Evolutionary conservation across 1,139 yeast species (phyloP).

Genomic region (Protomyces inundatus): DNA sequence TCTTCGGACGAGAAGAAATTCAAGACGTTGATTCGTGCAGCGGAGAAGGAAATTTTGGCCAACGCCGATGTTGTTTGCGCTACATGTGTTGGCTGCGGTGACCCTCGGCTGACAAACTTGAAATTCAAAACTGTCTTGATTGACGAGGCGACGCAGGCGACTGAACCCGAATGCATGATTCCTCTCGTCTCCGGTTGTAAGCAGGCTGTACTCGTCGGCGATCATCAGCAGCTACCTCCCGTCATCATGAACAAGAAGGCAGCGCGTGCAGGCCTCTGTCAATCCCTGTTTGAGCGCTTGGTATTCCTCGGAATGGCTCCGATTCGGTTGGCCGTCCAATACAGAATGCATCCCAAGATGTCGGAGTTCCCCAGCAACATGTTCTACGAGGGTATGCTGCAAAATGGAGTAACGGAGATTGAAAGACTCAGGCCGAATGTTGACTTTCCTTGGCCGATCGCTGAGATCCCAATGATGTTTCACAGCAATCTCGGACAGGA

Average conservation of each 20-base stretch:
- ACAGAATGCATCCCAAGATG: slow-evolving; percentile 88
- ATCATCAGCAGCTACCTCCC: slow-evolving; percentile 92
- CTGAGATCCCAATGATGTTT: slow-evolving; percentile 83
- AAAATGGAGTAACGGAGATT: slow-evolving; percentile 79
- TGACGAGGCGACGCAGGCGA: slow-evolving; percentile 91
- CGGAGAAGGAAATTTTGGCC: slow-evolving; percentile 51
- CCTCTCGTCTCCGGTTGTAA: slow-evolving; percentile 86
- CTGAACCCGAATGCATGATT: slow-evolving; percentile 85
- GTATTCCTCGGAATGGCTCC: slow-evolving; percentile 83
- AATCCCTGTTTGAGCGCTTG: slow-evolving; percentile 79
- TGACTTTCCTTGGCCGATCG: slow-evolving; percentile 85
- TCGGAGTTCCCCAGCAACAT: slow-evolving; percentile 85
- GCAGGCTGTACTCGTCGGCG: slow-evolving; percentile 87
- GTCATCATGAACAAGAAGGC: slow-evolving; percentile 76
- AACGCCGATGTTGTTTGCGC: slow-evolving; percentile 79
- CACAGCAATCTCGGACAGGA: slow-evolving; percentile 90
- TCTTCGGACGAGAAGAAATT: slow-evolving; percentile 49
- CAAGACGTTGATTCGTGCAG: slow-evolving; percentile 43
- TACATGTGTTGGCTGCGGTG: slow-evolving; percentile 93
- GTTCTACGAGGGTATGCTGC: slow-evolving; percentile 89
- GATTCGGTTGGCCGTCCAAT: slow-evolving; percentile 81
- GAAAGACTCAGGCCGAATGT: slow-evolving; percentile 56
- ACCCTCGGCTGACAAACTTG: slow-evolving; percentile 50
- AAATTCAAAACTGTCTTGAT: slow-evolving; percentile 73
- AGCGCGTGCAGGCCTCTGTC: slow-evolving; percentile 77